Base-by-base conservation (phyloP, 768 basidiomycete genomes). In the Pleurotus ostreatus region DNA sequence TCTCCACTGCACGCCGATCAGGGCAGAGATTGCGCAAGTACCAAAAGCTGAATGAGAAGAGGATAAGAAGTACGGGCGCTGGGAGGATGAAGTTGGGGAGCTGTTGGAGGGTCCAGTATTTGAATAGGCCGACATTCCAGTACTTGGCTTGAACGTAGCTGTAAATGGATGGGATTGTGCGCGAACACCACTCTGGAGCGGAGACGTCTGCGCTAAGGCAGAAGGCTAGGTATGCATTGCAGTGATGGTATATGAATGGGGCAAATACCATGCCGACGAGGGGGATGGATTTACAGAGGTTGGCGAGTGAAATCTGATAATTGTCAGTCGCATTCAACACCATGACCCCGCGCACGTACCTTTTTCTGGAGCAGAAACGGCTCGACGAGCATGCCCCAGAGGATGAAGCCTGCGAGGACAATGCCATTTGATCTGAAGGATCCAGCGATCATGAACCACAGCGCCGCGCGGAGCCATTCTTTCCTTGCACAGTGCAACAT, bases 41-140 rank as follows among this genome's bases (percentile, higher is more conserved):
- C 38, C 65, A 59, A 3, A 69, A 39, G 5, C 73, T 70, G 56
- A 81, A 83, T 4, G 69, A 55, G 54, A 78, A 70, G 38, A 86
- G 70, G 59, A 79, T 71, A 48, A 71, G 41, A 53, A 96, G 78
- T 0, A 88, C 77, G 0, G 96, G 96, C 0, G 82, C 63, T 13
- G 88, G 83, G 55, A 98, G 76, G 58, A 92, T 60, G 66, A 98
- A 90, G 70, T 98, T 97, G 46, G 97, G 97, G 2, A 93, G 62
- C 69, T 99, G 95, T 26, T 79, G 71, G 20, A 73, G 59, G 0
- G 86, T 86, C 92, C 92, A 99, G 70, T 98, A 98, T 2, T 77
- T 81, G 59, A 99, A 69, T 60, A 95, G 82, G 13, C 95, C 94
- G 44, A 80, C 73, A 66, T 89, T 78, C 97, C 96, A 99, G 68